Evolutionary conservation across 2,329 filamentous ascomycete species (phyloP), one percentile per base, ranked within the genome.

Genomic region (Stachybotrys chartarum): DNA sequence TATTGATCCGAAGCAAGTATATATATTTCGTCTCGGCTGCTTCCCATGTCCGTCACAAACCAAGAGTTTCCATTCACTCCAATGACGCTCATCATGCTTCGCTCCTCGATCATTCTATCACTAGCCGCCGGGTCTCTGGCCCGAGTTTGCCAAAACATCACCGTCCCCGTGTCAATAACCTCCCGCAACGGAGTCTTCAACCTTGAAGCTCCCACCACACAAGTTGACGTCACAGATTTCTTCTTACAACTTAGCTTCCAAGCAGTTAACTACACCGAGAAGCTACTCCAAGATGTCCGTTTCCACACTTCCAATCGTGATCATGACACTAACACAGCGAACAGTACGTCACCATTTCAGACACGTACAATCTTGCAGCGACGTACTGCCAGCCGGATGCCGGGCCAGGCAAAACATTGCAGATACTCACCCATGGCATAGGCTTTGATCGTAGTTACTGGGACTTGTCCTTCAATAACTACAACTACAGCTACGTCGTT

Each of bases 401-500:
- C 6, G 76, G 72, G 10, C 68, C 75, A 11, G 65, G 73, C 53
- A 44, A 62, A 14, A 59, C 65, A 24, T 56, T 75, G 5, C 72
- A 76, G 61, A 69, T 76, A 51, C 64, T 73, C 52, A 76, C 75
- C 4, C 73, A 75, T 52, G 73, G 74, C 5, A 59, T 74, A 30
- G 74, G 71, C 30, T 74, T 74, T 55, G 69, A 72, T 54, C 65
- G 65, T 51, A 79, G 74, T 49, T 87, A 86, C 72, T 87, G 84
- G 83, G 82, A 87, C 64, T 66, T 81, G 11, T 66, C 80, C 1
- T 79, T 73, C 69, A 75, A 82, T 64, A 71, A 78, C 61, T 79
- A 75, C 72, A 82, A 84, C 64, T 86, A 88, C 71, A 83, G 78
- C 63, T 88, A 87, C 65, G 75, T 82, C 31, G 72, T 79, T 50